A percentile compares a stretch with the other conserved stretches of the same genome.
phyloP scores from a whole-genome alignment of 169 alveolate genomes.

The Plasmodium vivax region DNA sequence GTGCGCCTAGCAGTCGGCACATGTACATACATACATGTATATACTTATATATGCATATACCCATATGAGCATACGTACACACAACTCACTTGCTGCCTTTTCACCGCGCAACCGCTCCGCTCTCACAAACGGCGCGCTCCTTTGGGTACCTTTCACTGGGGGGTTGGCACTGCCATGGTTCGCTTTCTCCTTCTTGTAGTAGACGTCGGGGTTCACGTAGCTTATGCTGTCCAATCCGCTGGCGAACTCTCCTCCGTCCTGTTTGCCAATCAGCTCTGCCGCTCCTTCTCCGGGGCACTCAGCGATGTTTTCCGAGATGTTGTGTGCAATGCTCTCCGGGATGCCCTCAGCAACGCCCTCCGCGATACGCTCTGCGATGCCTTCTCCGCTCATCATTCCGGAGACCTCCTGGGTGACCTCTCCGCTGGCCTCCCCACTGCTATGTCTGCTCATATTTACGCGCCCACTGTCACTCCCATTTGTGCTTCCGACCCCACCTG shows the following conservation, averaged over 20 bases:
- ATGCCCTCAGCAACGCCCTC: neutral
- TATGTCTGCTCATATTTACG: neutral
- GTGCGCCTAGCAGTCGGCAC: neutral
- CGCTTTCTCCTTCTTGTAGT: neutral
- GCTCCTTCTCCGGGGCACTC: neutral
- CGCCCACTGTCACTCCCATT: neutral
- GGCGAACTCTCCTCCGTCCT: neutral
- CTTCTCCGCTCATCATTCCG: neutral
- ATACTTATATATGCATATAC: no score
- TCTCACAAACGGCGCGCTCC: neutral
- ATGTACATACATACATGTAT: neutral
- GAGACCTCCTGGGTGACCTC: neutral
- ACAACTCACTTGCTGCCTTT: neutral
- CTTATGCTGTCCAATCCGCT: conserved; percentile 1
- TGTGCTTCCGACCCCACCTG: neutral
- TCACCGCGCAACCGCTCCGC: neutral
- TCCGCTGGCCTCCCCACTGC: neutral
- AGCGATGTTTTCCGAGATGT: neutral
- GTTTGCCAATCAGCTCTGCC: neutral
- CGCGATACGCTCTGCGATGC: neutral
- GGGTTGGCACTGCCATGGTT: neutral
- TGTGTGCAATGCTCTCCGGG: no score
- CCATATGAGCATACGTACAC: neutral
- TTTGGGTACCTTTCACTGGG: neutral
- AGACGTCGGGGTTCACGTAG: neutral